Evolutionary conservation across 1,284 basidiomycete species (phyloP), one percentile per base, ranked within the genome.

Genomic region (Ustilago hordei): DNA sequence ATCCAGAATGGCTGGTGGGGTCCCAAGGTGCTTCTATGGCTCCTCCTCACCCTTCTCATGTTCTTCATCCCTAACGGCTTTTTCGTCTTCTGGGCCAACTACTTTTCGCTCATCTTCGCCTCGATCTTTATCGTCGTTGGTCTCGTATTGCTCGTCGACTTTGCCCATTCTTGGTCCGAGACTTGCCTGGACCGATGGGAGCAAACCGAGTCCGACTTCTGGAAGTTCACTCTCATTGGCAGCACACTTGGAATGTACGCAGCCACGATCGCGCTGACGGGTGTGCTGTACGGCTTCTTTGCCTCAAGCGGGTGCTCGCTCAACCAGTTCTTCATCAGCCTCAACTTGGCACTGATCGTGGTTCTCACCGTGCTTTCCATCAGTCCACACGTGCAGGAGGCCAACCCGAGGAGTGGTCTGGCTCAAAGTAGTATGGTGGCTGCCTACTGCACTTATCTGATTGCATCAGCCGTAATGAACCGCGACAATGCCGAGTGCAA

Each of bases 1-100:
- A 91, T 99, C 68, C 96, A 99, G 89, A 99, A 99, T 86, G 96
- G 96, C 2, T 99, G 95, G 95, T 99, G 96, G 96, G 96, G 96
- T 39, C 95, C 95, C 13, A 99, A 99, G 86, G 91, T 95, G 39
- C 88, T 98, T 55, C 88, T 93, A 6, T 95, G 94, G 94, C 82
- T 95, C 32, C 80, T 93, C 64, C 89, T 96, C 60, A 88, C 96
- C 68, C 88, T 90, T 53, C 86, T 93, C 32, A 93, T 92, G 6
- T 99, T 99, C 89, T 92, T 96, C 86, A 93, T 96, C 77, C 95
- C 95, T 0, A 96, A 96, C 83, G 91, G 90, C 57, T 95, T 97
- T 90, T 95, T 96, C 87, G 93, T 96, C 87, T 93, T 96, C 86
- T 98, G 91, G 94, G 95, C 95, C 56, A 95, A 96, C 82, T 98